A percentile compares a stretch with the other conserved stretches of the same genome.
phyloP scores from a whole-genome alignment of 495 filamentous ascomycete species.

The Bathelium albidoporum region DNA sequence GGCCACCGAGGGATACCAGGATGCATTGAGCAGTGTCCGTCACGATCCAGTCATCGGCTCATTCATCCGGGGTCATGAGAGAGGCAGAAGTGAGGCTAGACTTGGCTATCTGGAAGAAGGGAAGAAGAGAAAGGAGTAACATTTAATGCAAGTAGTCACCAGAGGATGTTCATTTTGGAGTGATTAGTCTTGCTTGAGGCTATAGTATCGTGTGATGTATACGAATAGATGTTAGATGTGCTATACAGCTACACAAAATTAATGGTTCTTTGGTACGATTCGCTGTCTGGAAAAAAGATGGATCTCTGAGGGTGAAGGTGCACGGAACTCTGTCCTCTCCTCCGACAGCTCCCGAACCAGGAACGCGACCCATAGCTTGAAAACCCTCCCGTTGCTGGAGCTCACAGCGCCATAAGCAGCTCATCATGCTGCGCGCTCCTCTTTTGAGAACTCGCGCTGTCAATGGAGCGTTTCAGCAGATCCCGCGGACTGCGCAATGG shows the following conservation, averaged over 20 bases:
- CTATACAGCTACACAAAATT: too few relatives aligned
- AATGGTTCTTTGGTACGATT: too few relatives aligned
- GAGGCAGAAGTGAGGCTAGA: slow-evolving; percentile 65
- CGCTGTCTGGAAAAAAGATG: too few relatives aligned
- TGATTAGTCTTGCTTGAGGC: background rate
- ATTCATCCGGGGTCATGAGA: slow-evolving; percentile 61
- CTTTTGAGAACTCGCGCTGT: slow-evolving; percentile 46
- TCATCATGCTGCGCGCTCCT: slow-evolving; percentile 59
- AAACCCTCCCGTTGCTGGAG: background rate
- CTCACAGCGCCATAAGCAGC: slow-evolving; percentile 29
- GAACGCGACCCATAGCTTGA: slow-evolving; percentile 5
- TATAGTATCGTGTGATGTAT: background rate
- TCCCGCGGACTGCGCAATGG: slow-evolving; percentile 24
- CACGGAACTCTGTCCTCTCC: slow-evolving; percentile 1
- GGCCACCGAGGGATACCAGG: slow-evolving; percentile 79
- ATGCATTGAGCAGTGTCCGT: slow-evolving; percentile 64
- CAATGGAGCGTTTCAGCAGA: slow-evolving; percentile 15
- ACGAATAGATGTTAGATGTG: too few relatives aligned
- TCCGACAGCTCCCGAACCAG: background rate
- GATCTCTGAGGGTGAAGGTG: background rate
- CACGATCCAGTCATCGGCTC: slow-evolving; percentile 67
- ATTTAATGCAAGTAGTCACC: background rate
- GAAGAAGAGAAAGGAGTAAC: slow-evolving; percentile 59
- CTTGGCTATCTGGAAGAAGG: slow-evolving; percentile 83
- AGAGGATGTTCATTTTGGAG: background rate